Conservation (phyloP, 2,329 filamentous ascomycete genomes). For the Cladosporium phlei region DNA sequence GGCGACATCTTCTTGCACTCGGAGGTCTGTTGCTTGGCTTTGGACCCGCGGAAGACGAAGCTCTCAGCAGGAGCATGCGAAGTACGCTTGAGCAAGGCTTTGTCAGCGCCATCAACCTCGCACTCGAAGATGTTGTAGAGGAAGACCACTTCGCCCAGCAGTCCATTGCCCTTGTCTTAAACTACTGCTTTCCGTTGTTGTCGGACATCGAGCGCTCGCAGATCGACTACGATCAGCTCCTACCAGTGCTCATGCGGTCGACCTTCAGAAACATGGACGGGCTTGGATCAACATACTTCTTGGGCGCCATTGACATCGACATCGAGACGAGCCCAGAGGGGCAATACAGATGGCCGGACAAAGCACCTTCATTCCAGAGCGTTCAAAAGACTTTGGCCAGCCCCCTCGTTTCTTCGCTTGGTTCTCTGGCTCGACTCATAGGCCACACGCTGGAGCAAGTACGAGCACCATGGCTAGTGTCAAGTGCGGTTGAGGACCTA, state of each 20-base stretch:
- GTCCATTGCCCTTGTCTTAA: conserved; percentile 64
- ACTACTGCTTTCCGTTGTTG: conserved; percentile 70
- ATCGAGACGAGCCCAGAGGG: conserved; percentile 49
- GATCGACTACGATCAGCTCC: conserved; percentile 62
- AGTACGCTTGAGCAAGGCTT: conserved; percentile 68
- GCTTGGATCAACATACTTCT: conserved; percentile 69
- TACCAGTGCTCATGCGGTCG: conserved; percentile 65
- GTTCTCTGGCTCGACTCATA: conserved; percentile 61
- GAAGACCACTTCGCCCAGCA: conserved; percentile 46
- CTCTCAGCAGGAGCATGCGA: conserved; percentile 60
- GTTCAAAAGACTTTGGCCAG: conserved; percentile 56
- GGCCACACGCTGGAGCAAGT: conserved; percentile 60
- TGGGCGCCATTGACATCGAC: conserved; percentile 65
- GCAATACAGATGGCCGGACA: conserved; percentile 60
- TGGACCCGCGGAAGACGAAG: conserved; percentile 58
- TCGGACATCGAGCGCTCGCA: conserved; percentile 54
- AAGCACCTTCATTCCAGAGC: conserved; percentile 56
- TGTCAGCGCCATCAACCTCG: conserved; percentile 70
- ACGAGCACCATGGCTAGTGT: conserved; percentile 45
- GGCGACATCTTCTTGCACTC: conserved; percentile 79
- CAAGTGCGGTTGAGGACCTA: conserved; percentile 58
- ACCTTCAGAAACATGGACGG: conserved; percentile 68
- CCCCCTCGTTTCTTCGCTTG: conserved; percentile 62
- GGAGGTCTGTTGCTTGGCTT: conserved; percentile 75
- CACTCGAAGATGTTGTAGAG: conserved; percentile 55